Conservation (phyloP, 2,329 filamentous ascomycete genomes). For the Cladosporium sp. region DNA sequence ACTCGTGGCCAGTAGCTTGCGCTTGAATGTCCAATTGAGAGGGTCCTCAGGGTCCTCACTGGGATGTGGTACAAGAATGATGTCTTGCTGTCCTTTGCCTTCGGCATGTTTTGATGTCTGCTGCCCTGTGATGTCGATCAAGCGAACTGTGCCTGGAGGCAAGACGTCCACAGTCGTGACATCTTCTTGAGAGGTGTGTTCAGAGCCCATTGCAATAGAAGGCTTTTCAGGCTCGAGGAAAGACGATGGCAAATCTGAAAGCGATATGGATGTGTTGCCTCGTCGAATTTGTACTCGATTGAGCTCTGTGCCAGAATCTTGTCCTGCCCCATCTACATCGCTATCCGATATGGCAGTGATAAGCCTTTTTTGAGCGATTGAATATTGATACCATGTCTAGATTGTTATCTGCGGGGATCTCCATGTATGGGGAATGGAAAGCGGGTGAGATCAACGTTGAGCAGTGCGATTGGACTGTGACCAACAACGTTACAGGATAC, state of each 20-base stretch:
- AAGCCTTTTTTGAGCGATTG: neutral
- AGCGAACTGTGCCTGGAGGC: constrained; percentile 44
- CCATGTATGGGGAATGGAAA: neutral
- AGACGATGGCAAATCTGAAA: neutral
- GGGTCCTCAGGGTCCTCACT: constrained; percentile 49
- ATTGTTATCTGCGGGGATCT: constrained; percentile 1
- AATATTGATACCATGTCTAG: neutral
- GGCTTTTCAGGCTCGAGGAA: neutral
- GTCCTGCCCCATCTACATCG: neutral
- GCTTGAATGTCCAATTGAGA: constrained; percentile 35
- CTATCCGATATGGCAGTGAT: neutral
- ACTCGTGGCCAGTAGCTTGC: constrained; percentile 45
- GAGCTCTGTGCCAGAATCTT: neutral
- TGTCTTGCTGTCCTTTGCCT: constrained; percentile 37
- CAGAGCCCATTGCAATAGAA: neutral
- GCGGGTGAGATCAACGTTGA: neutral
- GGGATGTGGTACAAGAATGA: constrained; percentile 46
- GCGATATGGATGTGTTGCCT: neutral
- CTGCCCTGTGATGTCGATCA: constrained; percentile 44
- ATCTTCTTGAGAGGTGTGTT: neutral
- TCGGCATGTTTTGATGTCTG: constrained; percentile 40
- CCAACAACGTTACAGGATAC: neutral
- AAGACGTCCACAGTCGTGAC: neutral
- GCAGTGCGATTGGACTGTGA: neutral
- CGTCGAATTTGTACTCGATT: neutral